Evolutionary conservation across 1,284 basidiomycete species (phyloP), one percentile per base, ranked within the genome.

Genomic region (Mycosarcoma mackinlayi): DNA sequence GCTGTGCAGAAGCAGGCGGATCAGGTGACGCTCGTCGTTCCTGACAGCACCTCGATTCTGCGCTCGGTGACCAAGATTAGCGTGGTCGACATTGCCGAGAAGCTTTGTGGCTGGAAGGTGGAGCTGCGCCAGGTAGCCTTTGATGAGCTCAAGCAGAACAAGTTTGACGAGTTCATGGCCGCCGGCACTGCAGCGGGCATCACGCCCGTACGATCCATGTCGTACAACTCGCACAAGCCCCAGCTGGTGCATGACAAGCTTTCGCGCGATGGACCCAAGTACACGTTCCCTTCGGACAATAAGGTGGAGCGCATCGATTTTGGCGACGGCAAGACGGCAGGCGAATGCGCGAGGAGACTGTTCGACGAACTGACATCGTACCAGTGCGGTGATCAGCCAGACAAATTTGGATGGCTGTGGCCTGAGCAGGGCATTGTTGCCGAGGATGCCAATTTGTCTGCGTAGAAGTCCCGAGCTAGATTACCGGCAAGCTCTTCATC

Each of bases 151-250:
- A 73, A 71, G 48, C 41, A 61, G 46, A 56, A 56, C 61, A 48
- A 50, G 10, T 78, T 82, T 46, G 41, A 21, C 28, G 79, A 81
- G 52, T 68, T 80, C 30, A 73, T 78, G 52, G 79, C 79, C 13
- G 79, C 79, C 3, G 79, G 79, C 31, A 81, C 79, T 7, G 79
- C 79, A 19, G 79, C 79, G 16, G 74, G 74, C 35, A 78, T 83
- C 54, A 84, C 83, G 18, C 80, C 83, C 19, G 78, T 84, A 37
- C 70, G 80, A 35, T 78, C 75, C 28, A 78, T 84, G 59, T 75
- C 83, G 16, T 83, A 82, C 73, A 72, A 80, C 70, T 74, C 73
- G 18, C 50, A 72, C 42, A 41, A 61, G 34, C 74, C 74, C n/a
- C 27, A 74, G 21, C 54, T 70, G 33, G 28, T 53, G 6, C 67